Base-by-base conservation (phyloP, 176 grass and related monocot genomes). In the Miscanthus lutarioriparius region DNA sequence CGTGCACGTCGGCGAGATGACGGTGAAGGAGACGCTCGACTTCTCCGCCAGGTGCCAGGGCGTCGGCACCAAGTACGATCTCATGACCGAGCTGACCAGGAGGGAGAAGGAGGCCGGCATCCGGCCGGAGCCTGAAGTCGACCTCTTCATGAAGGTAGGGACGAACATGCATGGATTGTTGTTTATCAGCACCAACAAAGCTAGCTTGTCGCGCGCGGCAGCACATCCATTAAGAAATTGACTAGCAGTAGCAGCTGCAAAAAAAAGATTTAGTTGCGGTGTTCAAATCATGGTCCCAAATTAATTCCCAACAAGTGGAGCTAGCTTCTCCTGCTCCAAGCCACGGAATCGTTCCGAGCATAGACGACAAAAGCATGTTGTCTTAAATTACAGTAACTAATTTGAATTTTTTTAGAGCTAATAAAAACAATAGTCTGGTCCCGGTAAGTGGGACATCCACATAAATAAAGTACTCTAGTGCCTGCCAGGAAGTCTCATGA, bases 11-110 rank as follows among this genome's bases (percentile, higher is more conserved):
- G 90, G 91, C 56, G 93, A 96, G 91, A 96, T 99, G 96, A 99
- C 96, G 0, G 96, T 99, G 0, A 99, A 99, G 85, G 96, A 99
- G 87, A 99, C 96, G 70, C 82, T 99, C 51, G 96, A 99, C 82
- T 99, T 99, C 85, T 96, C 96, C 0, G 96, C 96, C 9, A 85
- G 93, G 81, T 99, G 96, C 70, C 96, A 99, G 82, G 96, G 96
- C 37, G 90, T 99, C 39, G 96, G 96, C 56, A 80, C 93, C 28
- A 96, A 87, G 76, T 99, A 96, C 62, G 96, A 99, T 78, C 93
- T 99, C 22, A 86, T 99, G 72, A 87, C 96, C 7, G 96, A 99
- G 88, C 66, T 99, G 39, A 27, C 93, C 17, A 86, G 90, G 86
- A 88, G 96, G 87, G 96, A 99, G 89, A 91, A 94, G 68, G 84